Evolutionary conservation across 1,284 basidiomycete genomes (phyloP).

Genomic region (Apiotrichum montevideense): DNA sequence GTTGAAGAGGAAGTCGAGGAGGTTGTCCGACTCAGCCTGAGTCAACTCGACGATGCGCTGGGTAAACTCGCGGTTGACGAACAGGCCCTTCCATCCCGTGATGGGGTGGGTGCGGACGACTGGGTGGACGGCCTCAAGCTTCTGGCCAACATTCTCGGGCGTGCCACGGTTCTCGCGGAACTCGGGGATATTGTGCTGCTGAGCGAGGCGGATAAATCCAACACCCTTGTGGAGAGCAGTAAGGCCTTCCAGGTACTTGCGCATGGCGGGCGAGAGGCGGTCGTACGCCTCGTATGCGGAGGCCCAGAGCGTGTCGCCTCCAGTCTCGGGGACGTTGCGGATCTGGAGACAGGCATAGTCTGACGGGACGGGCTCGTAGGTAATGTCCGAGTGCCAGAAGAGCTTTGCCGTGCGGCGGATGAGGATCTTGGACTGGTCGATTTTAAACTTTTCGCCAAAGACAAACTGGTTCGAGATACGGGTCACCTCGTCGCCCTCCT

Average conservation of each 20-base stretch:
- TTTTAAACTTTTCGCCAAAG: slow-evolving; percentile 30
- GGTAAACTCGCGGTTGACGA: slow-evolving; percentile 60
- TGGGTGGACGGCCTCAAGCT: slow-evolving; percentile 60
- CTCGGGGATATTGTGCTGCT: background rate
- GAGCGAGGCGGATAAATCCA: slow-evolving; percentile 49
- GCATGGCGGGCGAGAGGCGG: slow-evolving; percentile 34
- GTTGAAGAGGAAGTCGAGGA: slow-evolving; percentile 22
- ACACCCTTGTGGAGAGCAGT: slow-evolving; percentile 55
- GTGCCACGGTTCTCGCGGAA: slow-evolving; percentile 48
- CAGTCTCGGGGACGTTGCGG: slow-evolving; percentile 53
- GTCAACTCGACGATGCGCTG: slow-evolving; percentile 58
- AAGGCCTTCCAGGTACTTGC: slow-evolving; percentile 34
- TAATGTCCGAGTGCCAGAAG: slow-evolving; percentile 53
- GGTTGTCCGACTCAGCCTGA: slow-evolving; percentile 52
- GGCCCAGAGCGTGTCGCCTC: slow-evolving; percentile 38
- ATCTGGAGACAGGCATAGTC: slow-evolving; percentile 50
- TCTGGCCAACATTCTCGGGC: slow-evolving; percentile 56
- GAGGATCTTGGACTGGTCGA: slow-evolving; percentile 57
- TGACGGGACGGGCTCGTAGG: slow-evolving; percentile 60
- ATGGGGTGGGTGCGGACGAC: slow-evolving; percentile 47
- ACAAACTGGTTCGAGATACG: slow-evolving; percentile 49
- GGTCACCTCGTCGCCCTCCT: slow-evolving; percentile 49
- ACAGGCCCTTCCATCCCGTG: slow-evolving; percentile 72
- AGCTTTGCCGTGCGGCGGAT: slow-evolving; percentile 50
- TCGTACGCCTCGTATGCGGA: slow-evolving; percentile 53